Conservation (phyloP, 495 filamentous ascomycete genomes). For the Penicillium coffeae region DNA sequence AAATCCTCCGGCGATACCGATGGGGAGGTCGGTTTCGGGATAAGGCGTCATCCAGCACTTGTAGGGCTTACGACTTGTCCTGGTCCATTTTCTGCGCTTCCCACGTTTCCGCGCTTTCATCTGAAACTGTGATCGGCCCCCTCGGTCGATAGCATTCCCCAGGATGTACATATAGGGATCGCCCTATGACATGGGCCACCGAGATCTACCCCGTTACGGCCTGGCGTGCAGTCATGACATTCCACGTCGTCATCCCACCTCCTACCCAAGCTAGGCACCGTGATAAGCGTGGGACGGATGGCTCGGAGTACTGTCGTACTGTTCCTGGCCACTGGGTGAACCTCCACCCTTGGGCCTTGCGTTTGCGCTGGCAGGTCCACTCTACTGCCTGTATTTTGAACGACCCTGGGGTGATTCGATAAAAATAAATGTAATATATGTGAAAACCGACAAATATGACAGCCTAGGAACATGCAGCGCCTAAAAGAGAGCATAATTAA, state of each 20-base stretch:
- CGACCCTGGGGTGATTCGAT: not conserved
- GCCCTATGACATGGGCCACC: constrained; percentile 18
- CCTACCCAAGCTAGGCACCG: constrained; percentile 10
- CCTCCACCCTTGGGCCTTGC: constrained; percentile 11
- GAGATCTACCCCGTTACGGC: constrained; percentile 15
- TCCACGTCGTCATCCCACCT: constrained; percentile 28
- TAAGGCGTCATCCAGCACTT: not conserved
- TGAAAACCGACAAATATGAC: not conserved
- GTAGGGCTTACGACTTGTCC: too few relatives aligned
- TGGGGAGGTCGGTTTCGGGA: not conserved
- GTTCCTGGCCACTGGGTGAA: constrained; percentile 4
- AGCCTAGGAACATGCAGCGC: not conserved
- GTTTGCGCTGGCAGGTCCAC: constrained; percentile 12
- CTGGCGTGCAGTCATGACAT: constrained; percentile 15
- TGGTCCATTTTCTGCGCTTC: too few relatives aligned
- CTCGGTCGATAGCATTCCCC: constrained; percentile 30
- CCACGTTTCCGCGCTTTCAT: constrained; percentile 14
- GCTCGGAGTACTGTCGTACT: constrained; percentile 4
- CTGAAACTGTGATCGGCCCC: constrained; percentile 28
- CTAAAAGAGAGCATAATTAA: not conserved
- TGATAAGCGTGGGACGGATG: constrained; percentile 19
- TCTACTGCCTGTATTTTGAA: not conserved
- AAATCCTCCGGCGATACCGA: constrained; percentile 13
- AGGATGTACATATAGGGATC: constrained; percentile 23
- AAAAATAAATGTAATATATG: not conserved